These are phyloP conservation scores for Kluyveromyces wickerhamii DNA, from an alignment of 805 yeast species.

Conservation along the genomic window DNA sequence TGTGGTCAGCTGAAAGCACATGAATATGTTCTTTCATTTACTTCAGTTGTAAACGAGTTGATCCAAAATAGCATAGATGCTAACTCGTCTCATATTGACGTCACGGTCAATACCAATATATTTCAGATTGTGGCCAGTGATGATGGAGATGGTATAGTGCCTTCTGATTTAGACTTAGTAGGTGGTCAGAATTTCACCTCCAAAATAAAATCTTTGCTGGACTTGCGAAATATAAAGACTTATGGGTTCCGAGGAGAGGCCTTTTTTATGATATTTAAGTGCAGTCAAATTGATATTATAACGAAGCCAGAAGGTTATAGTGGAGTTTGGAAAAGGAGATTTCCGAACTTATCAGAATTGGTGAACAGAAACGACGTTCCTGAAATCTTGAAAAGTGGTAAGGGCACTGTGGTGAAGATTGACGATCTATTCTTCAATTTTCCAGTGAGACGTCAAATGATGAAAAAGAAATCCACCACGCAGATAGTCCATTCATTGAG, in stretches of 20 bases:
- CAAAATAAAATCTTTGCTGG: conserved; percentile 35
- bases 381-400: neutral
- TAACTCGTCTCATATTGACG: conserved; percentile 33
- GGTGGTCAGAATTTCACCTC: conserved; percentile 51
- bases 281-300: conserved; percentile 39
- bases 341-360: conserved; percentile 11
- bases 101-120: conserved; percentile 31
- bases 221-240: conserved; percentile 33
- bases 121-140: conserved; percentile 43
- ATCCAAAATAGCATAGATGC: conserved; percentile 52
- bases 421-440: conserved; percentile 18
- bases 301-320: conserved; percentile 35
- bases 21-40: conserved; percentile 28
- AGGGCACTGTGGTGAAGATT: conserved; percentile 19
- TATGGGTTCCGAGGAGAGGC: conserved; percentile 76
- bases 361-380: conserved; percentile 4
- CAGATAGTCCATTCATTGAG: conserved; percentile 11
- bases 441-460: conserved; percentile 22
- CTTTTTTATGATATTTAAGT: conserved; percentile 42
- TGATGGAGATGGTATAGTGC: conserved; percentile 62
- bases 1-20: conserved; percentile 27
- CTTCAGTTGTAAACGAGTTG: conserved; percentile 41
- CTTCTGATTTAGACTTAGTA: conserved; percentile 38
- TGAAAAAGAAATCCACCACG: conserved; percentile 9
- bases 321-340: conserved; percentile 21